Conservation (phyloP, 352 stramenopile species). For the Hyaloperonospora arabidopsidis region DNA sequence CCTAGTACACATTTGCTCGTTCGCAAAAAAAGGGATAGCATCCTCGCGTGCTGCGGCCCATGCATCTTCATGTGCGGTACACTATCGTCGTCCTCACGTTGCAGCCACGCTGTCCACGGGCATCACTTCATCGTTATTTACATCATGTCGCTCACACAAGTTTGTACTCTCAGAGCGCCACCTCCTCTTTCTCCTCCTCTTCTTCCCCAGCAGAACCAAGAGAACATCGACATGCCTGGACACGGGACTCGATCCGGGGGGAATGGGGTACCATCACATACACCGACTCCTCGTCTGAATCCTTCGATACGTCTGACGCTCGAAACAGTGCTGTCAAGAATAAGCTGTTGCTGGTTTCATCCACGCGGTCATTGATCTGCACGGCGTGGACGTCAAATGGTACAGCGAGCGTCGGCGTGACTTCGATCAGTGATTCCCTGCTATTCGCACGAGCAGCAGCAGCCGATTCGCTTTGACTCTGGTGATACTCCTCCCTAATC, state of each 20-base stretch:
- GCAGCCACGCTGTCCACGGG: no score
- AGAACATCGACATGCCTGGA: conserved; percentile 10
- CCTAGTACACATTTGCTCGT: no score
- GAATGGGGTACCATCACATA: conserved; percentile 30
- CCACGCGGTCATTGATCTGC: conserved; percentile 34
- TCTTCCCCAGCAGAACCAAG: conserved; percentile 27
- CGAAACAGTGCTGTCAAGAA: conserved; percentile 5
- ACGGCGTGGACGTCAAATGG: conserved; percentile 42
- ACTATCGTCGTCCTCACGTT: no score
- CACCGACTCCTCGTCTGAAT: conserved; percentile 25
- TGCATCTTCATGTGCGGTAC: no score
- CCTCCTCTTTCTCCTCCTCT: conserved; percentile 33
- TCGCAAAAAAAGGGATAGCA: no score
- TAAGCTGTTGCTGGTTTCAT: conserved; percentile 16
- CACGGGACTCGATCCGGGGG: conserved; percentile 16
- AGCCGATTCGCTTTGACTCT: conserved; percentile 8
- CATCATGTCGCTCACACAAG: no score
- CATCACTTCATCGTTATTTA: no score
- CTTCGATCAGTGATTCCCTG: conserved; percentile 9
- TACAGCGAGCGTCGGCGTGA: conserved; percentile 20
- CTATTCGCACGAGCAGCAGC: background rate
- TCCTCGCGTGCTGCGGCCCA: no score
- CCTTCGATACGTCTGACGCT: conserved; percentile 11
- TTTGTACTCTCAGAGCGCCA: conserved; percentile 2
- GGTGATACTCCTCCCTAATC: conserved; percentile 29